Evolutionary conservation across 192 early-diverging fungal genomes (phyloP), one percentile per base, ranked within the genome.

Genomic region (Coemansia guatemalensis): DNA sequence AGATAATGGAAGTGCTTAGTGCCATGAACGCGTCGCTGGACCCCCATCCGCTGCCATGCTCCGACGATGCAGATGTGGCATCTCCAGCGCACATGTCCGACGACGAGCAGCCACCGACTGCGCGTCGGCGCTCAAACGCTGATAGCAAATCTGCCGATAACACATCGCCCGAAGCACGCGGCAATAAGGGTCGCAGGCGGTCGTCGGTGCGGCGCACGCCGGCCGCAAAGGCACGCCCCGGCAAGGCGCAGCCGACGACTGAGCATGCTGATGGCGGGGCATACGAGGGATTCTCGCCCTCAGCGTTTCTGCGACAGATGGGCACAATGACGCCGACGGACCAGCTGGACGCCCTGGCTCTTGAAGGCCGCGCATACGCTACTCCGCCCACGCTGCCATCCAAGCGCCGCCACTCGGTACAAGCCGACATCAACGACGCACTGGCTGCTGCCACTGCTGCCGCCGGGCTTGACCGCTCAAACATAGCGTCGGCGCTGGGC

Each of bases 301-400:
- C 75, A 30, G 67, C 69, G 71, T 78, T 78, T 26, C 66, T 67
- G 53, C 70, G 75, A 17, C 63, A 67, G 4, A 30, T 73, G 14
- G 71, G 71, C 18, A 48, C 56, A 7, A 67, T 71, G 62, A 73
- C 67, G 51, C 70, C 75, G 5, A 80, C 72, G 5, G 78, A 80
- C 58, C 78, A 74, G 60, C 78, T 80, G 9, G 78, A 80, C 25
- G 78, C 78, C 9, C 26, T 80, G 65, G 78, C 78, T 5, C 68
- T 80, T 20, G 78, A 80, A 53, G 72, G 78, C 58, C 58, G 78
- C 8, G 49, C 47, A 71, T 65, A 56, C 72, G 78, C 8, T 71
- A 80, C 51, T 71, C 78, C 78, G 68, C 78, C 72, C 3, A 68
- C 61, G 12, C 72, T 74, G 53, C 64, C 78, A 35, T 50, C 68